Evolutionary conservation across 306 rosid genomes (phyloP), one percentile per base, ranked within the genome.

Genomic region (Medicago ruthenica): DNA sequence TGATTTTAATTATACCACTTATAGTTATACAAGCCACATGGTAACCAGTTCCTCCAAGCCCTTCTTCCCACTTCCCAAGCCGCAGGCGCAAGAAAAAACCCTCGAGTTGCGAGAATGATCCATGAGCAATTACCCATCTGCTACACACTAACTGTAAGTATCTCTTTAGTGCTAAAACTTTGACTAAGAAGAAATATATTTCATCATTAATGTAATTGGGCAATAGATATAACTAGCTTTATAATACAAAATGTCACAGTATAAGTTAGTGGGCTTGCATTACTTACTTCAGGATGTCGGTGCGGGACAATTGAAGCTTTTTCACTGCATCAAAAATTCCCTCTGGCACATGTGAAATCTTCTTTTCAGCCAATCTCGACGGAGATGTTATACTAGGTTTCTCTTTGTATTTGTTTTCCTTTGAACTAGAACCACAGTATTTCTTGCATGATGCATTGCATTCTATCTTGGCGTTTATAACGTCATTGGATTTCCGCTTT

Each of bases 21-120:
- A 27, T 27, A 3, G 31, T 27, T 27, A 95, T 86, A 73, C 81
- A 84, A 81, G 97, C 97, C 75, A 95, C 97, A 77, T 88, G 78
- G 82, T 95, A 95, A 80, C 96, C 91, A 45, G 97, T 86, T 78
- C 97, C 89, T 24, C 91, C 91, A 17, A 76, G 84, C 18, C 92
- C 97, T 84, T 85, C 93, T 90, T 92, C 92, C 93, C 91, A 85
- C 83, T 90, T 90, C 81, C 99, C 92, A 18, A 95, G 91, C 90
- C 96, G 85, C 76, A 95, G 75, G 20, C 97, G 96, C 87, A 95
- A 84, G 93, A 83, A 95, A 73, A 92, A 85, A 20, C 97, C 99
- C 22, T 89, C 89, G 5, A 95, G 93, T 45, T 80, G 80, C 31
- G 89, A 82, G 44, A 84, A 74, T 17, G 96, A 70, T 65, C 51